phyloP scores from a whole-genome alignment of 2,329 filamentous ascomycete species.

The Neurospora sp. region DNA sequence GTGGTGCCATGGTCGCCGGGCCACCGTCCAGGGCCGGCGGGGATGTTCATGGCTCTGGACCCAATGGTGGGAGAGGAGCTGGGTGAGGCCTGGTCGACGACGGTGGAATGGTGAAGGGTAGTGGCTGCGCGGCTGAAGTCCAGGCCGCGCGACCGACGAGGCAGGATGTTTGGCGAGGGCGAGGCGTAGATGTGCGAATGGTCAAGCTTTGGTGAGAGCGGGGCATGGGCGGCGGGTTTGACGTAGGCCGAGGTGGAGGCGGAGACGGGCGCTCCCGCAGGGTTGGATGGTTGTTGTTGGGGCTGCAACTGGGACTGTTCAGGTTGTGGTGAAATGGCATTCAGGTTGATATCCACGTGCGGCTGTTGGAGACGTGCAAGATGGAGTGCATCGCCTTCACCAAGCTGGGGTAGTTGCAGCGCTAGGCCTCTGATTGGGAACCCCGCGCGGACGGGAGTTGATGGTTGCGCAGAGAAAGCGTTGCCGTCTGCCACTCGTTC shows the following conservation, averaged over 20 bases:
- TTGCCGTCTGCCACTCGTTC: constrained; percentile 9
- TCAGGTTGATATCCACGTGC: neutral
- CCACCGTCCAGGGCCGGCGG: constrained; percentile 30
- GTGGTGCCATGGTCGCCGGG: constrained; percentile 38
- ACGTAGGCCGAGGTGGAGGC: constrained; percentile 14
- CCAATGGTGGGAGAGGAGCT: constrained; percentile 83
- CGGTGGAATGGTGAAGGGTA: constrained; percentile 87
- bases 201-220: constrained; percentile 80
- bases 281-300: neutral
- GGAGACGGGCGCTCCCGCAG: neutral
- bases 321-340: neutral
- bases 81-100: constrained; percentile 79
- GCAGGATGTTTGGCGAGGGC: constrained; percentile 69
- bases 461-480: constrained; percentile 25
- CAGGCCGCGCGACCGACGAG: constrained; percentile 77
- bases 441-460: constrained; percentile 62
- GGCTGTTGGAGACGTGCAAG: neutral
- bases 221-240: constrained; percentile 39
- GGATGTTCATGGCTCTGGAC: constrained; percentile 55
- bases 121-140: constrained; percentile 92
- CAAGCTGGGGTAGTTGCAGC: constrained; percentile 50
- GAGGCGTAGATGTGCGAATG: constrained; percentile 77
- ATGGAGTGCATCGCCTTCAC: neutral
- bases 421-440: constrained; percentile 56
- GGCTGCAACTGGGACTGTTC: neutral